Evolutionary conservation across 208 protist species (phyloP).

Genomic region (Tetramitus jugosus): DNA sequence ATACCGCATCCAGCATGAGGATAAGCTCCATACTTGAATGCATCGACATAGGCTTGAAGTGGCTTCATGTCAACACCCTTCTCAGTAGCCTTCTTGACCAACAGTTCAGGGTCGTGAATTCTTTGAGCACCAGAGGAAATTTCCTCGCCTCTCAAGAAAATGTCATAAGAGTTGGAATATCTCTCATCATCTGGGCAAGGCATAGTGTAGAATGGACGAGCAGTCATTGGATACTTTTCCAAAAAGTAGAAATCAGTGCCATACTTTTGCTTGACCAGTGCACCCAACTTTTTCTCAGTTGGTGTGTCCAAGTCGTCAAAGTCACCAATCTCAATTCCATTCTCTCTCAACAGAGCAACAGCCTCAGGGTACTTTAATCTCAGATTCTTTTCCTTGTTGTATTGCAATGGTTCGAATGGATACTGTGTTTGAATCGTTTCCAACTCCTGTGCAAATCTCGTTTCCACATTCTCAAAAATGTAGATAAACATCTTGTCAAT

Average conservation of each 20-base stretch:
- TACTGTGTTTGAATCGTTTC: conserved; percentile 75
- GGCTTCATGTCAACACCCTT: conserved; percentile 67
- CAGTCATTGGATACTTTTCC: conserved; percentile 90
- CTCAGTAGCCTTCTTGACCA: conserved; percentile 64
- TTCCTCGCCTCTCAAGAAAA: conserved; percentile 99
- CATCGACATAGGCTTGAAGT: conserved; percentile 92
- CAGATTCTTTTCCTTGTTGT: conserved; percentile 53
- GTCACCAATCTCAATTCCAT: conserved; percentile 45
- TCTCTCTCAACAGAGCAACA: conserved; percentile 57
- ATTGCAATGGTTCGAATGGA: conserved; percentile 78
- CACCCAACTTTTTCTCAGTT: conserved; percentile 89
- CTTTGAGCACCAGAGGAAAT: conserved; percentile 99
- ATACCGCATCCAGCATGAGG: conserved; percentile 98
- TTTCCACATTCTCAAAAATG: conserved; percentile 84
- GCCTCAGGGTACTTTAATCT: conserved; percentile 52
- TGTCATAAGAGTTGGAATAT: conserved; percentile 95
- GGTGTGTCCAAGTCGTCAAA: conserved; percentile 85
- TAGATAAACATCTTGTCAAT: conserved; percentile 88
- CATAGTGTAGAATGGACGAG: conserved; percentile 99
- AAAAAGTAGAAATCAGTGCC: conserved; percentile 98
- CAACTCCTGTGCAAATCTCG: conserved; percentile 61
- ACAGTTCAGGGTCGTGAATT: conserved; percentile 91
- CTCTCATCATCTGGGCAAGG: conserved; percentile 76
- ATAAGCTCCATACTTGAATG: conserved; percentile 92
- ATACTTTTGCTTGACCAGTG: conserved; percentile 94